phyloP scores from a whole-genome alignment of 768 basidiomycete genomes.

The Fistulinella prunicolor region DNA sequence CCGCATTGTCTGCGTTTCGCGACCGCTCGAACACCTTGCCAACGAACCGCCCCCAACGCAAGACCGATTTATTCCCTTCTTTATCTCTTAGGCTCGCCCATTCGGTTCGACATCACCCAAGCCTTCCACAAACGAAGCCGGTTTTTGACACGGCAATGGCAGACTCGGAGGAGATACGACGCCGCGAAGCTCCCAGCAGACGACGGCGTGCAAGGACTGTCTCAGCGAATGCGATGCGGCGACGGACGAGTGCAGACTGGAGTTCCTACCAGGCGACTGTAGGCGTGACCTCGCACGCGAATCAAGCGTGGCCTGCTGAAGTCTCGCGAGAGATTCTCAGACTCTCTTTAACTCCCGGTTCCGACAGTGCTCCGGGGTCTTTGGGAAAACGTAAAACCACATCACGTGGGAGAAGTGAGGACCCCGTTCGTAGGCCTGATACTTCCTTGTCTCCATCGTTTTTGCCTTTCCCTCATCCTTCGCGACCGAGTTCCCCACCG shows the following conservation, averaged over 20 bases:
- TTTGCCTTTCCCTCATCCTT: slow-evolving; percentile 32
- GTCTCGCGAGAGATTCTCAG: slow-evolving; percentile 55
- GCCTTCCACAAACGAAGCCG: slow-evolving; percentile 27
- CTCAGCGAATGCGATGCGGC: slow-evolving; percentile 36
- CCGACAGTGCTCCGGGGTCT: slow-evolving; percentile 24
- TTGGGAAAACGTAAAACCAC: slow-evolving; percentile 3
- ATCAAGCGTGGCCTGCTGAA: slow-evolving; percentile 54
- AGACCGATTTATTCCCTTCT: slow-evolving; percentile 21
- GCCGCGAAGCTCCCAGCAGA: neutral
- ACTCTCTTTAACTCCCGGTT: slow-evolving; percentile 37
- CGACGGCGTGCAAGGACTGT: slow-evolving; percentile 25
- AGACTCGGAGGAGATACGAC: slow-evolving; percentile 8
- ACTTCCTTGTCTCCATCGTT: slow-evolving; percentile 20
- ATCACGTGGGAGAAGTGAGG: slow-evolving; percentile 20
- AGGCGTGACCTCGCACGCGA: slow-evolving; percentile 26
- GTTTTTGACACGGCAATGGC: slow-evolving; percentile 1
- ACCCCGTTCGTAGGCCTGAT: slow-evolving; percentile 19
- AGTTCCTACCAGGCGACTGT: slow-evolving; percentile 46
- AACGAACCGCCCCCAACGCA: slow-evolving; percentile 10
- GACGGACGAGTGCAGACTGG: slow-evolving; percentile 59
- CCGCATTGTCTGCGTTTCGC: slow-evolving; percentile 8
- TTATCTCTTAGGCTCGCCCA: slow-evolving; percentile 26
- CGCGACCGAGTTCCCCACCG: slow-evolving; percentile 18
- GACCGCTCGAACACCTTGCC: slow-evolving; percentile 27
- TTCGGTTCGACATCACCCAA: slow-evolving; percentile 27